Evolutionary conservation across 805 yeast species (phyloP).

Genomic region (Candida easanensis): DNA sequence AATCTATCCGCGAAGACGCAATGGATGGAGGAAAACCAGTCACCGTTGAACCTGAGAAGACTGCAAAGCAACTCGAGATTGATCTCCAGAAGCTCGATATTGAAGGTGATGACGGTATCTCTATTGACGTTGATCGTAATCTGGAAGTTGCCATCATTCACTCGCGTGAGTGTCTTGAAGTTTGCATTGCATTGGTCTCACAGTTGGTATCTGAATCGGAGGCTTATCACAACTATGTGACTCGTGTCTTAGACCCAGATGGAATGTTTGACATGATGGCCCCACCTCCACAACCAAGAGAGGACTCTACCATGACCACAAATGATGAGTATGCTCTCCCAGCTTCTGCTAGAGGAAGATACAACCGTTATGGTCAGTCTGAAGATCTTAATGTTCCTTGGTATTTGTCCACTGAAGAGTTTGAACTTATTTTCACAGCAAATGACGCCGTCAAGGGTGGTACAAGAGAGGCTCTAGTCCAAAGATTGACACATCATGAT

Average conservation of each 20-base stretch:
- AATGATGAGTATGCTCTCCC: slow-evolving; percentile 28
- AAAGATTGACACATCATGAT: slow-evolving; percentile 77
- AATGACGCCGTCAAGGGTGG: slow-evolving; percentile 83
- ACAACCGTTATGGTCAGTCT: slow-evolving; percentile 13
- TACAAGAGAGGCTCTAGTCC: slow-evolving; percentile 69
- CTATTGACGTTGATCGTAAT: slow-evolving; percentile 30
- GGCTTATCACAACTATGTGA: slow-evolving; percentile 65
- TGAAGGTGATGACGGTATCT: slow-evolving; percentile 35
- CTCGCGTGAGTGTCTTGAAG: slow-evolving; percentile 33
- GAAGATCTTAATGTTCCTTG: slow-evolving; percentile 53
- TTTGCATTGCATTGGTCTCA: slow-evolving; percentile 40
- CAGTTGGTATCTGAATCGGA: slow-evolving; percentile 71
- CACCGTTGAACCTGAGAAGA: slow-evolving; percentile 40
- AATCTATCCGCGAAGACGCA: slow-evolving; percentile 54
- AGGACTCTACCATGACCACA: slow-evolving; percentile 27
- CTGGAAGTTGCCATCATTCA: slow-evolving; percentile 32
- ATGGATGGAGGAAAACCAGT: slow-evolving; percentile 35
- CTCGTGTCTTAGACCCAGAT: slow-evolving; percentile 75
- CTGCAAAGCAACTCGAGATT: slow-evolving; percentile 45
- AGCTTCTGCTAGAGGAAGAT: slow-evolving; percentile 26
- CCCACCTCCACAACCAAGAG: slow-evolving; percentile 35
- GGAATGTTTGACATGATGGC: slow-evolving; percentile 51
- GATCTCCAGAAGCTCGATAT: slow-evolving; percentile 47
- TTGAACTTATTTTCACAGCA: slow-evolving; percentile 56
- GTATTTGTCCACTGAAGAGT: slow-evolving; percentile 69